Conservation (phyloP, 2,329 filamentous ascomycete genomes). For the Lojkania enalia region DNA sequence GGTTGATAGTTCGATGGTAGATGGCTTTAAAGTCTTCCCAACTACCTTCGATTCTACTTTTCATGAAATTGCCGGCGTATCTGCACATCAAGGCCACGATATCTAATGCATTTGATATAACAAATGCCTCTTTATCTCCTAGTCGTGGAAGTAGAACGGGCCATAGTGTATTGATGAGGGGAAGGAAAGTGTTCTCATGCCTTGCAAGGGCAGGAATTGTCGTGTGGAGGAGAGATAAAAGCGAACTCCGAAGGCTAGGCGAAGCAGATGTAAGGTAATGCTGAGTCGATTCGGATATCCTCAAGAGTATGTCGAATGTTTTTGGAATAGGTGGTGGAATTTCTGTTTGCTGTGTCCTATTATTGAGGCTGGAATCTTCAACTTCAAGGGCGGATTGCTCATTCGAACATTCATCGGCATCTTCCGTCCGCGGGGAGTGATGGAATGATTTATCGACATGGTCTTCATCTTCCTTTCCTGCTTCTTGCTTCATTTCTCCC, state of each 20-base stretch:
- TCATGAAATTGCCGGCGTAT: constrained; percentile 79
- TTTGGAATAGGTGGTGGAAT: constrained; percentile 69
- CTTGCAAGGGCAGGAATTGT: constrained; percentile 71
- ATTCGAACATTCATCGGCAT: constrained; percentile 29
- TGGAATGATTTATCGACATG: constrained; percentile 17
- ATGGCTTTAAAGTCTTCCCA: constrained; percentile 60
- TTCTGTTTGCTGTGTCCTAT: constrained; percentile 38
- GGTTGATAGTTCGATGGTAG: constrained; percentile 24
- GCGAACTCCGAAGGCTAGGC: constrained; percentile 72
- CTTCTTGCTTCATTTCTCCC: constrained; percentile 32
- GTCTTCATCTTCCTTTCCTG: constrained; percentile 28
- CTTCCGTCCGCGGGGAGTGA: constrained; percentile 38
- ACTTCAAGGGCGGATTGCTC: constrained; percentile 29
- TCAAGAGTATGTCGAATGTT: constrained; percentile 78
- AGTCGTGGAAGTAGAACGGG: constrained; percentile 73
- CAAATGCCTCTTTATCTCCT: constrained; percentile 67
- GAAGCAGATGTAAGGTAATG: constrained; percentile 88
- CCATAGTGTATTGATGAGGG: constrained; percentile 89
- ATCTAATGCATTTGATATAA: constrained; percentile 70
- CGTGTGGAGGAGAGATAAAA: constrained; percentile 75
- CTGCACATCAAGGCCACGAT: constrained; percentile 70
- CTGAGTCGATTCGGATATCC: constrained; percentile 81
- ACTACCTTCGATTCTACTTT: constrained; percentile 71
- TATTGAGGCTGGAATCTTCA: constrained; percentile 35
- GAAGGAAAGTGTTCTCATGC: constrained; percentile 83